Evolutionary conservation across 495 filamentous ascomycete species (phyloP), one percentile per base, ranked within the genome.

Genomic region (Bacidia rubella): DNA sequence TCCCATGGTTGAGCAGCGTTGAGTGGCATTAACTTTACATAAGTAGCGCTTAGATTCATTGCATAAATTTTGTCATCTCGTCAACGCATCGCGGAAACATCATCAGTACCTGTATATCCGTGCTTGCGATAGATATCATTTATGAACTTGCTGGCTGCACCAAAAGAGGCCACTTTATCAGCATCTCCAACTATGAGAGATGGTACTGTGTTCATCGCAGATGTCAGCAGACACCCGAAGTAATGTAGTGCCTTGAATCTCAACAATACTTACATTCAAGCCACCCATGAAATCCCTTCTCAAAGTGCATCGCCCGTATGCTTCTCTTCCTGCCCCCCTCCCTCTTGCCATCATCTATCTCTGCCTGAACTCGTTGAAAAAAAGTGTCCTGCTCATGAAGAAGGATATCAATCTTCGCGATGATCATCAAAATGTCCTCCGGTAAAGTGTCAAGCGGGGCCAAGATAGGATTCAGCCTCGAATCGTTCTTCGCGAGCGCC

Each of bases 211-310:
- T 5, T 22, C 9, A 5, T 20, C 41, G 5, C 5, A 7, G 15
- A 44, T 44, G n/a, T n/a, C n/a, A n/a, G n/a, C 17, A 44, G 41
- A 5, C 15, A 35, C 15, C 7, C 7, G 7, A 35, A 35, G 29
- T 35, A 5, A 7, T 35, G 29, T 15, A 35, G 15, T 15, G 15
- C 15, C 7, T 35, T 15, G 5, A 35, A 15, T 15, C 41, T 9
- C 5, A 5, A 17, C 12, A n/a, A 44, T 12, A 32, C 56, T 47
- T 46, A 65, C 65, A 50, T 49, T 65, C 61, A 3, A 68, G 42
- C 59, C 65, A 68, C 11, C 66, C 66, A 60, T 69, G 65, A 47
- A 66, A 65, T 26, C 56, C 57, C 35, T 57, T 59, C 17, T 66
- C 65, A 25, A 55, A 59, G 39, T 60, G 47, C 47, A 49, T 39